Evolutionary conservation across 768 basidiomycete species (phyloP), one percentile per base, ranked within the genome.

Genomic region (Trametes gibbosa): DNA sequence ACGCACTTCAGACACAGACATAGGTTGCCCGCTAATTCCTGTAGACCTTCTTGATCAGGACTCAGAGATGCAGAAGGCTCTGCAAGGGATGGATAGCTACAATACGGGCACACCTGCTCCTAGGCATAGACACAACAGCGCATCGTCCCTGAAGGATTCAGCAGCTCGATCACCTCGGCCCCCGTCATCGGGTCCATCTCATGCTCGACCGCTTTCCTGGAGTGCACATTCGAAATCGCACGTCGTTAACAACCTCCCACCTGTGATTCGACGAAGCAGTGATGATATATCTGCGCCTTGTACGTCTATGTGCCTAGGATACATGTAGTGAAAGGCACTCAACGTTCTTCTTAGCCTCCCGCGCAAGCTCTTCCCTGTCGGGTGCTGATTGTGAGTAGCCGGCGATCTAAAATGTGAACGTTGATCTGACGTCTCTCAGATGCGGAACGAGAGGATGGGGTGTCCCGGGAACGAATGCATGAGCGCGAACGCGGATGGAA

Each of bases 21-120:
- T 59, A 63, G 23, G 64, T 45, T 34, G 29, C 39, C 32, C 40
- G n/a, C 54, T 65, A 45, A 54, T 56, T 56, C 35, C 13, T 46
- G 41, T 13, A 89, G 87, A 89, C 73, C 74, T 89, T 16, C 70
- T 89, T 56, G 86, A 88, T 21, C 79, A 82, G 55, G 84, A 90
- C 64, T 85, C 86, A 2, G 86, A 86, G 64, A 89, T 90, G 88
- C 84, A 84, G 53, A 78, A 80, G 52, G 82, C 77, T 10, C 81
- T 90, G 66, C 76, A 80, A 27, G 81, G 76, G 21, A 66, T 84
- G 57, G 80, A 83, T 53, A 83, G 78, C 64, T 83, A 75, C 61
- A 84, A 82, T 37, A 77, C 70, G 37, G 37, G 76, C 77, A 6
- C 62, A 65, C 16, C 25, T 5, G 42, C 52, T 5, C 53, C 59